Evolutionary conservation across 2,329 filamentous ascomycete species (phyloP), one percentile per base, ranked within the genome.

Genomic region (Triangularia setosa): DNA sequence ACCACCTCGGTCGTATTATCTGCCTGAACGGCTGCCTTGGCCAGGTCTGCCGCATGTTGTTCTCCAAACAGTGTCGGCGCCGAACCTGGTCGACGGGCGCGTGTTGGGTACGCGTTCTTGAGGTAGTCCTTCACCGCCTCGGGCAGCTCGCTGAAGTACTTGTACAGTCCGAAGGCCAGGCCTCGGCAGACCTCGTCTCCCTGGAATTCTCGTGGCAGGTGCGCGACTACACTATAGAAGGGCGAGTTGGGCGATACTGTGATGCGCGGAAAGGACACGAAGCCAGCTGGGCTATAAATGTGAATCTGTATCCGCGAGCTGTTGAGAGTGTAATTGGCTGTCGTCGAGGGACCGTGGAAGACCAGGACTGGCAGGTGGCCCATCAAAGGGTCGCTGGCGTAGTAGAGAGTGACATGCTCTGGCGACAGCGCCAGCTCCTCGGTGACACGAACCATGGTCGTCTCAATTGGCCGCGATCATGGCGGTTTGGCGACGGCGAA

Each of bases 301-400:
- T 98, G 95, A 69, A 95, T 86, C 80, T 98, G 94, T 70, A 98
- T 93, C 77, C 95, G 90, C 68, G 94, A 97, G 79, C 90, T 94
- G 78, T 92, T 96, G 73, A 89, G 87, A 58, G 88, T 92, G 69
- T 90, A 90, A 78, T 96, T 96, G 72, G 91, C 89, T 53, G 92
- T 96, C 28, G 93, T 93, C 56, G 94, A 94, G 16, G 93, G 87
- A 14, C 94, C 94, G 77, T 97, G 92, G 83, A 98, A 97, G 76
- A 97, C 84, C 70, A 98, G 84, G 71, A 98, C 83, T 60, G 93
- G 88, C 67, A 93, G 83, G 79, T 93, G 85, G 77, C 89, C 89
- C 63, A 96, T 88, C 69, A 93, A 81, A 66, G 92, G 87, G 78
- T 99, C 95, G 75, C 88, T 90, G 71, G 92, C 88, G 79, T 96